Evolutionary conservation across 2,329 filamentous ascomycete species (phyloP).

Genomic region (Colletotrichum chlorophyti): DNA sequence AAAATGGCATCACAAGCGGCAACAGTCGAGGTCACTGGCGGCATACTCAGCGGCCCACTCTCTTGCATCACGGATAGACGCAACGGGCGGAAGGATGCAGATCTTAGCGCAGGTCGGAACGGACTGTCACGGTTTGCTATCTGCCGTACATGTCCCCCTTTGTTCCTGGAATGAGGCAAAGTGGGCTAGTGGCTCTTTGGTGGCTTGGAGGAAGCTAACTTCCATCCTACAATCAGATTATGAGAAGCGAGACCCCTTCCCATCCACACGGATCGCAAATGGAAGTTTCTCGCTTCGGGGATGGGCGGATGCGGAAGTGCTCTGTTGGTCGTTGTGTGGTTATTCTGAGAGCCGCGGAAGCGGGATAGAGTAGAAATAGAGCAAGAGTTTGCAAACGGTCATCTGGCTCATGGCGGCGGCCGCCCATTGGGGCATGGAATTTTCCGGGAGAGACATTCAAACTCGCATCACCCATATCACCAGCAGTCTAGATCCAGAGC

Average conservation of each 20-base stretch:
- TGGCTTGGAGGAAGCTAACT: constrained; percentile 7
- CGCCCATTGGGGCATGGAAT: too few relatives aligned
- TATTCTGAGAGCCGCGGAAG: not conserved
- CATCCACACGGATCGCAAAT: not conserved
- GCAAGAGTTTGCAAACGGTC: not conserved
- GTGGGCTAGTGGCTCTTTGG: constrained; percentile 16
- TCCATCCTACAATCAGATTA: not conserved
- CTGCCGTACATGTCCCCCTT: not conserved
- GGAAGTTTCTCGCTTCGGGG: too few relatives aligned
- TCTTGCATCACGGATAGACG: constrained; percentile 16
- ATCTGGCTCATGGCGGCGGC: not conserved
- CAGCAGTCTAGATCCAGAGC: not conserved
- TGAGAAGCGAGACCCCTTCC: not conserved
- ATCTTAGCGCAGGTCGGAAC: not conserved
- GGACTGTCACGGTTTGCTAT: not conserved
- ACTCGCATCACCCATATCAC: not conserved
- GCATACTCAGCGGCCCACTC: not conserved
- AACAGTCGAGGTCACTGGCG: not conserved
- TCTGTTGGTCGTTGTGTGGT: too few relatives aligned
- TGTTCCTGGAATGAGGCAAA: constrained; percentile 11
- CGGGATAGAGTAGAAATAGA: not conserved
- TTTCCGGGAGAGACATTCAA: too few relatives aligned
- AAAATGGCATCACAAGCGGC: not conserved
- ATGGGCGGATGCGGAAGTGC: too few relatives aligned
- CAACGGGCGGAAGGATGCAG: not conserved